Evolutionary conservation across 2,329 filamentous ascomycete genomes (phyloP).

Genomic region (Colletotrichum truncatum): DNA sequence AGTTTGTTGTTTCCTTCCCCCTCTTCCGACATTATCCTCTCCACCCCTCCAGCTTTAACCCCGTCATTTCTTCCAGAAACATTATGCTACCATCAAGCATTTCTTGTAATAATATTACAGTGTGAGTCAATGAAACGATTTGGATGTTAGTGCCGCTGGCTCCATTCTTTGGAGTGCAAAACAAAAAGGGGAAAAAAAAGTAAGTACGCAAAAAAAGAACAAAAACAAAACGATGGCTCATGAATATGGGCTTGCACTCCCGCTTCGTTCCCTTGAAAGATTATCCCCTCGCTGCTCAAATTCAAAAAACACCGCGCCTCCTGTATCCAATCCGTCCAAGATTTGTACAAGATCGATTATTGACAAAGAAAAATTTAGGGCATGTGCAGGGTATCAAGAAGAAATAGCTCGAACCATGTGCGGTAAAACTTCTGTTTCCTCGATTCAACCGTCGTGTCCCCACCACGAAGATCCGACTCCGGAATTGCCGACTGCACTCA

Average conservation of each 20-base stretch:
- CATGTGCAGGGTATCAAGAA: constrained; percentile 32
- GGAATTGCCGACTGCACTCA: constrained; percentile 49
- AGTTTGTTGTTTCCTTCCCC: no score
- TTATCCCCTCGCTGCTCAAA: not conserved
- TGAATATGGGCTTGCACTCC: constrained; percentile 8
- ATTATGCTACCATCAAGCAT: constrained; percentile 7
- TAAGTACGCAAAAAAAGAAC: not conserved
- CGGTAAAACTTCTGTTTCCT: not conserved
- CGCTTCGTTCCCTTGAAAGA: constrained; percentile 9
- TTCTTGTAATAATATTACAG: constrained; percentile 19
- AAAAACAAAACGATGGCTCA: not conserved
- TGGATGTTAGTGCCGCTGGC: not conserved
- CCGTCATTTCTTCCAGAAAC: not conserved
- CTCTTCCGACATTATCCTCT: not conserved
- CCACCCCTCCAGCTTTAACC: not conserved
- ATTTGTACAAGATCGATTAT: constrained; percentile 18
- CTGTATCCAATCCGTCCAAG: constrained; percentile 2
- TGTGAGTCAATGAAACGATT: not conserved
- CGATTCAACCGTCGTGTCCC: constrained; percentile 47
- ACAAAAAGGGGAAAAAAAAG: not conserved
- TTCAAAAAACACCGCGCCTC: constrained; percentile 14
- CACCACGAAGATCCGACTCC: constrained; percentile 45
- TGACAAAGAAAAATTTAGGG: constrained; percentile 27
- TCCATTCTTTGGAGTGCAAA: not conserved
- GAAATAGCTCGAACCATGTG: constrained; percentile 17